Evolutionary conservation across 106 monocot species (phyloP).

Genomic region (Narthecium ossifragum): DNA sequence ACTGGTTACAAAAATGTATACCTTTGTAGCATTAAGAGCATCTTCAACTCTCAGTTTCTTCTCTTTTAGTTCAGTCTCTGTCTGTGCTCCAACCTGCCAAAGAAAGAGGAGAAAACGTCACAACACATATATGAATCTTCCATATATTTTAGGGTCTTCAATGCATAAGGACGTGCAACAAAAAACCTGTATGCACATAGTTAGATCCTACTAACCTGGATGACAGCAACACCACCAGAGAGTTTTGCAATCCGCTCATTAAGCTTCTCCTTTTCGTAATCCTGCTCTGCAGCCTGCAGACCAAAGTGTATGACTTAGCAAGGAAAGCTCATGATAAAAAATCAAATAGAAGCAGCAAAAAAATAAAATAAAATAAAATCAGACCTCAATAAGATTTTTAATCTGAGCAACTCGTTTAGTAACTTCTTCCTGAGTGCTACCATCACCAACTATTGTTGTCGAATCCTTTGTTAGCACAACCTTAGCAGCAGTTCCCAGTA

Average conservation of each 20-base stretch:
- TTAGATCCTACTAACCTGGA: slow-evolving; percentile 18
- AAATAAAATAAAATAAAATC: neutral
- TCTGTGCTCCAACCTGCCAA: slow-evolving; percentile 43
- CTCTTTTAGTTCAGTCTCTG: slow-evolving; percentile 46
- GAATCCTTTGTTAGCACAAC: slow-evolving; percentile 42
- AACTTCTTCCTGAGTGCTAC: slow-evolving; percentile 38
- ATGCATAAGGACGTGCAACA: too few relatives aligned
- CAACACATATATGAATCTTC: too few relatives aligned
- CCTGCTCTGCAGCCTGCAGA: slow-evolving; percentile 34
- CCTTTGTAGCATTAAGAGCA: slow-evolving; percentile 50
- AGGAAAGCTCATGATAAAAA: neutral
- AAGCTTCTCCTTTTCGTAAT: slow-evolving; percentile 46
- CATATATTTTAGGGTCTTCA: too few relatives aligned
- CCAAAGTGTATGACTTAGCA: neutral
- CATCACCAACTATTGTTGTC: slow-evolving; percentile 46
- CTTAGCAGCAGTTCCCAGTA: slow-evolving; percentile 43
- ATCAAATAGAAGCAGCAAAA: neutral
- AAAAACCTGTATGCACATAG: neutral
- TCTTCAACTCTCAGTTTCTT: slow-evolving; percentile 47
- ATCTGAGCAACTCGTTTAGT: slow-evolving; percentile 39
- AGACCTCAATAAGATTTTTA: slow-evolving; percentile 36
- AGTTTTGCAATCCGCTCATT: slow-evolving; percentile 46
- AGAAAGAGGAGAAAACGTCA: neutral
- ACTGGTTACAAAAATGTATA: neutral
- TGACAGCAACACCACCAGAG: slow-evolving; percentile 48